phyloP scores from a whole-genome alignment of 371 early-diverging fungal genomes.

The Mucor mucedo region DNA sequence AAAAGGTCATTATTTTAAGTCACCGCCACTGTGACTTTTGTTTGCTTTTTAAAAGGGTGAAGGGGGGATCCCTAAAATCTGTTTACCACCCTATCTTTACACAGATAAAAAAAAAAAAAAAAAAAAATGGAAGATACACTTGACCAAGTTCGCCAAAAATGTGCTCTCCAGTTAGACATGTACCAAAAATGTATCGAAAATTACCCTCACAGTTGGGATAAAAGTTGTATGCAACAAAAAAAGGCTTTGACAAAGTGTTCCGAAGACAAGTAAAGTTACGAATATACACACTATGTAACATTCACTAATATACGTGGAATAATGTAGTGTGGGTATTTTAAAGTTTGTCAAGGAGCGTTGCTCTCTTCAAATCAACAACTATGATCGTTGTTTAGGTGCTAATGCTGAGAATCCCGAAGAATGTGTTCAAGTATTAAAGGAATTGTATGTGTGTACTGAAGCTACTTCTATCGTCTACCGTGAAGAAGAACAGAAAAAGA shows the following conservation, averaged over 20 bases:
- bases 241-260: conserved; percentile 80
- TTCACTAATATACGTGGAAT: too few species aligned
- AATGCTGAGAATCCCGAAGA: conserved; percentile 69
- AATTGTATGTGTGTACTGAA: conserved; percentile 68
- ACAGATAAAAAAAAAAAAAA: background rate
- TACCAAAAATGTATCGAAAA: conserved; percentile 81
- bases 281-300: background rate
- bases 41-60: background rate
- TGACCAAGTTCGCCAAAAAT: conserved; percentile 78
- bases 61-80: background rate
- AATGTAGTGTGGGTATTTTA: conserved; percentile 63
- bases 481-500: conserved; percentile 31
- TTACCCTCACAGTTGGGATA: conserved; percentile 76
- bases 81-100: background rate
- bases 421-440: conserved; percentile 66
- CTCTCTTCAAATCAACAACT: conserved; percentile 66
- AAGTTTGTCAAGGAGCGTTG: conserved; percentile 78
- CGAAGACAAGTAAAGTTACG: conserved; percentile 69
- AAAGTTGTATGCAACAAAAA: conserved; percentile 72
- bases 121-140: conserved; percentile 71
- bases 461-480: conserved; percentile 52
- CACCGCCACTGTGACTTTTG: background rate
- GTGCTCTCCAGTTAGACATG: conserved; percentile 75
- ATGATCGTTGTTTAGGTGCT: conserved; percentile 68
- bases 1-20: background rate